Conservation (phyloP, 1,284 basidiomycete genomes). For the Rhizopogon parksii region DNA sequence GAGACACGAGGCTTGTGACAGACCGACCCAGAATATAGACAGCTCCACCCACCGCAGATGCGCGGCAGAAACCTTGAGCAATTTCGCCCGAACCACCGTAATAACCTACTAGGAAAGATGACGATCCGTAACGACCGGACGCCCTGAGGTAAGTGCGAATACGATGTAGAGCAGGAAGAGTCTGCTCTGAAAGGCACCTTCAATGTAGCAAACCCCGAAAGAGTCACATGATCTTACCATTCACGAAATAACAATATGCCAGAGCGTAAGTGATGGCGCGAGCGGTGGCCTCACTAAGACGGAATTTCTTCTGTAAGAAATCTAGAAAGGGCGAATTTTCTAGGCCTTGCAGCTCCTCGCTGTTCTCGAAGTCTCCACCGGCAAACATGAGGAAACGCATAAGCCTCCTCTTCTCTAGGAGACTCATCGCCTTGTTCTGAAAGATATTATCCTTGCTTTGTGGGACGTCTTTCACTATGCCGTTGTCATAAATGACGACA, state of each 20-base stretch:
- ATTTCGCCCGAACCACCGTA: constrained; percentile 92
- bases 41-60: constrained; percentile 77
- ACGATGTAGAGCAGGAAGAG: constrained; percentile 57
- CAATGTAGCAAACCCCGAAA: not conserved
- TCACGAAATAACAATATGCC: constrained; percentile 51
- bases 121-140: constrained; percentile 82
- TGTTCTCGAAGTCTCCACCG: constrained; percentile 64
- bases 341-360: constrained; percentile 54
- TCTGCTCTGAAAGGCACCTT: constrained; percentile 43
- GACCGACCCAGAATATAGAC: constrained; percentile 78
- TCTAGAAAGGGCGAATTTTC: constrained; percentile 48
- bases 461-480: constrained; percentile 63
- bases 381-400: constrained; percentile 91
- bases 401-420: constrained; percentile 84
- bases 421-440: constrained; percentile 70
- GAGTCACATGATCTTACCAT: constrained; percentile 36
- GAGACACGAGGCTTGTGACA: constrained; percentile 36
- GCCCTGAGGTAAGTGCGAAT: constrained; percentile 72
- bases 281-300: constrained; percentile 51
- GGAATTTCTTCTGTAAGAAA: constrained; percentile 60
- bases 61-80: constrained; percentile 90
- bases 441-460: constrained; percentile 93
- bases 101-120: constrained; percentile 89
- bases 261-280: constrained; percentile 66
- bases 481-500: constrained; percentile 54